Percentiles rank a stretch among this genome's conserved stretches.
Evolutionary conservation across 1,284 basidiomycete species (phyloP).

Genomic region (Marasmius tenuissimus): DNA sequence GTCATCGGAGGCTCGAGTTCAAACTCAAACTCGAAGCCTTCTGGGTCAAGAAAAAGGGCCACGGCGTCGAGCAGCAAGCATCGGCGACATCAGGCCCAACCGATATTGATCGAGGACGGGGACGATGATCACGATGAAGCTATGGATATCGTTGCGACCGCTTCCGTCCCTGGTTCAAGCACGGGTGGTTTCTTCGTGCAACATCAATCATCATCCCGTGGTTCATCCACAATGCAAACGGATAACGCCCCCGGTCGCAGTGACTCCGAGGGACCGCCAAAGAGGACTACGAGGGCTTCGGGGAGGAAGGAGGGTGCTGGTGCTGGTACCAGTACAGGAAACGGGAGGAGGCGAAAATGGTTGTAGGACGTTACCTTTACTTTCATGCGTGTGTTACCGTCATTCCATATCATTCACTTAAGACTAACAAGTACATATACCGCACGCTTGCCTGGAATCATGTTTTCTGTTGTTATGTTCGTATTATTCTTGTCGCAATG

Average conservation of each 20-base stretch:
- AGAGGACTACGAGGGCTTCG: not conserved
- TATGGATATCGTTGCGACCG: not conserved
- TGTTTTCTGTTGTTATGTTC: too few relatives aligned
- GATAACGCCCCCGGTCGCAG: not conserved
- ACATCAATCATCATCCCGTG: not conserved
- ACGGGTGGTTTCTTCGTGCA: not conserved
- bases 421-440: too few relatives aligned
- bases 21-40: not conserved
- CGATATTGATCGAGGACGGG: not conserved
- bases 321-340: not conserved
- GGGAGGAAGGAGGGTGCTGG: constrained; percentile 5
- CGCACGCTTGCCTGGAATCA: too few relatives aligned
- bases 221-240: not conserved
- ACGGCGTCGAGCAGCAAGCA: not conserved
- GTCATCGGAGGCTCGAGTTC: not conserved
- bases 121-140: not conserved
- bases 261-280: not conserved
- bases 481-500: too few relatives aligned
- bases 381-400: not conserved
- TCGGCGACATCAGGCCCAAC: not conserved
- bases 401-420: not conserved
- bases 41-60: not conserved
- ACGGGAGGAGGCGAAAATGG: constrained; percentile 1
- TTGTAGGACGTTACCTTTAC: not conserved
- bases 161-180: not conserved